phyloP scores from a whole-genome alignment of 2,329 filamentous ascomycete genomes.

The Penicillium italicum region DNA sequence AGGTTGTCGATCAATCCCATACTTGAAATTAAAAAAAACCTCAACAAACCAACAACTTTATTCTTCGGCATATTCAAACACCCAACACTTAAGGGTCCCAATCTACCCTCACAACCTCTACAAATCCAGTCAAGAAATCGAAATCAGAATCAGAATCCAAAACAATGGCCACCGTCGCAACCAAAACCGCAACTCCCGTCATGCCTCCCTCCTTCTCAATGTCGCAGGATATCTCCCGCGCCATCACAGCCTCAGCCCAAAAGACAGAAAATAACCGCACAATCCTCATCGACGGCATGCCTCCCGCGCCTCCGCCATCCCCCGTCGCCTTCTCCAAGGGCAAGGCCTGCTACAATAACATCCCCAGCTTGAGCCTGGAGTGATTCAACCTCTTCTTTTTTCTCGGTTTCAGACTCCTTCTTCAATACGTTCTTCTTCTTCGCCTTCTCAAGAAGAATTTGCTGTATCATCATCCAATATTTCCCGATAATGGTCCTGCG shows the following conservation, averaged over 20 bases:
- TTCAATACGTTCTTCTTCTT: neutral
- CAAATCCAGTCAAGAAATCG: neutral
- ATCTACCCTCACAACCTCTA: neutral
- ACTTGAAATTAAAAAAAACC: neutral
- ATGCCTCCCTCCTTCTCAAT: conserved; percentile 23
- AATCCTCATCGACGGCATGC: conserved; percentile 25
- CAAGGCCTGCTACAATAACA: conserved; percentile 13
- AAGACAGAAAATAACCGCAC: conserved; percentile 28
- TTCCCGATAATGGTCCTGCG: neutral
- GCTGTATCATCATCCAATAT: conserved; percentile 3
- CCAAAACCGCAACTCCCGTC: conserved; percentile 21
- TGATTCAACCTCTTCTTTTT: neutral
- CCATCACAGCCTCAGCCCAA: conserved; percentile 33
- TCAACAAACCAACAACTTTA: neutral
- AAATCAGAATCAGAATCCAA: neutral
- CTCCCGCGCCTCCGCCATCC: conserved; percentile 24
- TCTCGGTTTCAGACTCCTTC: neutral
- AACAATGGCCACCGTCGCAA: conserved; percentile 13
- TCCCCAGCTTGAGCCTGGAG: conserved; percentile 21
- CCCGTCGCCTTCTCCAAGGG: conserved; percentile 21
- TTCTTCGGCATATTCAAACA: neutral
- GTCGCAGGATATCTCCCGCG: conserved; percentile 39
- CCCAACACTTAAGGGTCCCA: neutral
- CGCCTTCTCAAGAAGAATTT: neutral
- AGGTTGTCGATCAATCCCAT: conserved; percentile 5